These are phyloP conservation scores for Gnaphalium uliginosum DNA, from an alignment of 129 eudicot genomes.

Conservation along the genomic window DNA sequence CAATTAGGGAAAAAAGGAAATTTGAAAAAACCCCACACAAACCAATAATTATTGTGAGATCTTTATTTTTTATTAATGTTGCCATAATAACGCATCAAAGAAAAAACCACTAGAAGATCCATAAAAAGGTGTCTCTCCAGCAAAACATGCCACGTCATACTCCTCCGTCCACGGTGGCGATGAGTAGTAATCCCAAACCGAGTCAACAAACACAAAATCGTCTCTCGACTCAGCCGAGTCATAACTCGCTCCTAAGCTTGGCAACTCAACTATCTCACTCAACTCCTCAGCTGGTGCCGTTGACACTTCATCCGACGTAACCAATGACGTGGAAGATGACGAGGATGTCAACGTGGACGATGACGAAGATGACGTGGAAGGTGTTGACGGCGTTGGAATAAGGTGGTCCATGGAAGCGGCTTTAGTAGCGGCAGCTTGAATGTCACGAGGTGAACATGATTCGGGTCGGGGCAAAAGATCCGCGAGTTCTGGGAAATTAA, in stretches of 20 bases:
- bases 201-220: constrained; percentile 24
- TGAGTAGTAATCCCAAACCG: constrained; percentile 22
- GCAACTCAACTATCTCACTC: constrained; percentile 66
- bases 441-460: constrained; percentile 71
- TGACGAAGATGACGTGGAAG: constrained; percentile 34
- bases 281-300: constrained; percentile 45
- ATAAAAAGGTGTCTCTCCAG: constrained; percentile 5
- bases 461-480: constrained; percentile 64
- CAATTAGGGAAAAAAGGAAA: not conserved
- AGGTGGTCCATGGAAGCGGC: constrained; percentile 75
- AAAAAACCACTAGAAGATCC: not conserved
- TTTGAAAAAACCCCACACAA: not conserved
- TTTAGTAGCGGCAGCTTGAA: constrained; percentile 73
- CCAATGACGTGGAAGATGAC: constrained; percentile 33
- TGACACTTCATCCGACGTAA: constrained; percentile 44
- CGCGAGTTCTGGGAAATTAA: constrained; percentile 74
- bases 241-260: constrained; percentile 57
- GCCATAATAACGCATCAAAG: constrained; percentile 11
- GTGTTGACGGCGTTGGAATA: constrained; percentile 16
- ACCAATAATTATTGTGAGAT: constrained; percentile 11
- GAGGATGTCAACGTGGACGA: constrained; percentile 48
- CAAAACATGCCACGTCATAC: constrained; percentile 12
- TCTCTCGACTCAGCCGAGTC: constrained; percentile 24
- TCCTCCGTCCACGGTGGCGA: not conserved
- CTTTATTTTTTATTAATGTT: constrained; percentile 3